Evolutionary conservation across 2,329 filamentous ascomycete species (phyloP), one percentile per base, ranked within the genome.

Genomic region (Penicillium glabrum): DNA sequence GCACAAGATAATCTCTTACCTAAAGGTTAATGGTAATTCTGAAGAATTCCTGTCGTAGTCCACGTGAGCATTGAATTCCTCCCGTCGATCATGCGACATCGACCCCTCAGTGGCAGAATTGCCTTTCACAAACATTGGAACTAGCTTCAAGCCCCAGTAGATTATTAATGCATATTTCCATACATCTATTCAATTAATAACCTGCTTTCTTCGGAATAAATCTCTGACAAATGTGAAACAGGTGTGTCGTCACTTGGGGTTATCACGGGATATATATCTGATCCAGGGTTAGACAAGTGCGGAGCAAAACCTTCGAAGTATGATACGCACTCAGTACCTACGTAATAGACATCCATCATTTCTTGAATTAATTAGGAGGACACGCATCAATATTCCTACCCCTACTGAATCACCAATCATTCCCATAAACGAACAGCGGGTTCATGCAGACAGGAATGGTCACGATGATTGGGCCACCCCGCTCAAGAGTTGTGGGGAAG

Each of bases 361-460:
- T 26, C 24, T 6, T 26, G 24, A 7, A 26, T 7, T 26, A 3
- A 7, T 26, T 26, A 26, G 24, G 24, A 26, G 35, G 10, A 52
- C 41, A 53, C 5, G 29, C 41, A 29, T 29, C 10, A 19, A 21
- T 41, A 14, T 41, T 41, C 37, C 37, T 10, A 41, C 37, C 19
- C 37, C 37, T n/a, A 41, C 10, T 41, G 19, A 21, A 5, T 10
- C 37, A 41, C 37, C 37, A 41, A 23, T 41, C 41, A 50, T 46
- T 29, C 33, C 39, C 45, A 27, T 46, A 39, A 39, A 51, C 41
- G 44, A 54, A 37, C 51, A 37, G 58, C 43, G 54, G 53, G 60
- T 54, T 31, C 52, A 54, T 61, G 56, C 58, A 58, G 51, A 50
- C 26, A 50, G 14, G 13, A 43, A 29, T 21, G 37, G 21, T 33